Evolutionary conservation across 176 grass and related monocot species (phyloP), one percentile per base, ranked within the genome.

Genomic region (Thinopyrum elongatum): DNA sequence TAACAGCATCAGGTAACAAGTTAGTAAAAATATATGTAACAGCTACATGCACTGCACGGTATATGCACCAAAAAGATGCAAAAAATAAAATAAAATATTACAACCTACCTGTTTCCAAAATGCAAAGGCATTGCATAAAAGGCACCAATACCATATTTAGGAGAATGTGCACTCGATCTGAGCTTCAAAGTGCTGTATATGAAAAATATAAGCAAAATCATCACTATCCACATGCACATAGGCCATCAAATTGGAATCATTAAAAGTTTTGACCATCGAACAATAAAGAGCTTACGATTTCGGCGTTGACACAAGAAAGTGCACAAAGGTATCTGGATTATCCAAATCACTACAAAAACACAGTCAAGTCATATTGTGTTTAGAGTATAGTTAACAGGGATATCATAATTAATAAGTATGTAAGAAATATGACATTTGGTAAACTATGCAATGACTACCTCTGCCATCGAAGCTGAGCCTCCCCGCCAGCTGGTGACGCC

Each of bases 381-480:
- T 51, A 51, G 47, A 0, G 44, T 47, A 47, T 47, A 39, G 35
- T 23, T 70, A 38, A 70, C 21, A 41, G 11, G 4, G 68, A 41
- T 41, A 41, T 39, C 35, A 10, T 71, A n/a, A 38, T 6, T 51
- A 51, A 51, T 51, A 51, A 12, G 11, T 11, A 35, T 1, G 3
- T 23, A 41, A 22, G 10, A 71, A 31, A 66, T 63, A 5, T 8
- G 30, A 7, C 28, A 23, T 12, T 71, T 71, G 9, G 36, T 42
- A 72, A 72, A 26, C 5, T 8, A 39, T 6, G 22, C 22, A 42
- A 22, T 71, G 39, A 41, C 36, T 39, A 72, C 69, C 69, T 72
- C 69, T 42, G 69, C 69, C 69, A 72, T 14, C 69, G 22, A 72
- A 72, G 22, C 69, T 72, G 69, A 72, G 35, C 69, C 69, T 72